Evolutionary conservation across 805 yeast species (phyloP).

Genomic region (Lipomyces orientalis): DNA sequence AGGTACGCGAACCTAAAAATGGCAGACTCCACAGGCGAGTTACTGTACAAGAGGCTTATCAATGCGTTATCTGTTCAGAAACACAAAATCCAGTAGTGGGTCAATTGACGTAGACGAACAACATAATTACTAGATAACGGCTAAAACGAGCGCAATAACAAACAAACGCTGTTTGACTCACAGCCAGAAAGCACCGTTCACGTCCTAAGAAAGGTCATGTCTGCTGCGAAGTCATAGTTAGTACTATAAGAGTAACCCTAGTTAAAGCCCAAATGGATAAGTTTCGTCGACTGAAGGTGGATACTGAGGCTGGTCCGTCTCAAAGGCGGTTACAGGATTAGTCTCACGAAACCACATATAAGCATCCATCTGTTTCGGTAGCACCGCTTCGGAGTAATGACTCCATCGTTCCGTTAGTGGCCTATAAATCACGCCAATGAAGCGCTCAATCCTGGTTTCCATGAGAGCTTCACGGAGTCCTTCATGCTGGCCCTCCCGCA

Average conservation of each 20-base stretch:
- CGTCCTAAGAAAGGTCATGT: no score
- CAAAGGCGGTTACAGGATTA: conserved; percentile 2
- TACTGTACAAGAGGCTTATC: no score
- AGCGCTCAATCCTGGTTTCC: conserved; percentile 10
- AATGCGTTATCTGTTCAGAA: no score
- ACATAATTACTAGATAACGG: background rate
- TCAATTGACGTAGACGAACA: conserved; percentile 1
- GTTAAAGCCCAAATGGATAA: conserved; percentile 8
- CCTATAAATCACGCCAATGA: conserved; percentile 14
- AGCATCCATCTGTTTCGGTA: conserved; percentile 14
- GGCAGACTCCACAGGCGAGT: no score
- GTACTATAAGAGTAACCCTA: background rate
- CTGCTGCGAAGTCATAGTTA: no score
- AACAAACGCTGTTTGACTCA: no score
- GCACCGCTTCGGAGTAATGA: conserved; percentile 16
- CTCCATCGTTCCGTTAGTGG: conserved; percentile 10
- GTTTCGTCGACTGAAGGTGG: conserved; percentile 6
- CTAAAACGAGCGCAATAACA: no score
- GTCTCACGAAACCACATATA: conserved; percentile 9
- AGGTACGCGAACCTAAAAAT: no score
- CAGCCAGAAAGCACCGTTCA: no score
- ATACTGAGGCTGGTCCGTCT: conserved; percentile 7
- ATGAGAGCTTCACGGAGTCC: conserved; percentile 13
- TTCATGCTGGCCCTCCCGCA: conserved; percentile 9
- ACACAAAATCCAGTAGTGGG: no score